Evolutionary conservation across 1,139 yeast genomes (phyloP), one percentile per base, ranked within the genome.

Genomic region (Zygoascus hellenicus): DNA sequence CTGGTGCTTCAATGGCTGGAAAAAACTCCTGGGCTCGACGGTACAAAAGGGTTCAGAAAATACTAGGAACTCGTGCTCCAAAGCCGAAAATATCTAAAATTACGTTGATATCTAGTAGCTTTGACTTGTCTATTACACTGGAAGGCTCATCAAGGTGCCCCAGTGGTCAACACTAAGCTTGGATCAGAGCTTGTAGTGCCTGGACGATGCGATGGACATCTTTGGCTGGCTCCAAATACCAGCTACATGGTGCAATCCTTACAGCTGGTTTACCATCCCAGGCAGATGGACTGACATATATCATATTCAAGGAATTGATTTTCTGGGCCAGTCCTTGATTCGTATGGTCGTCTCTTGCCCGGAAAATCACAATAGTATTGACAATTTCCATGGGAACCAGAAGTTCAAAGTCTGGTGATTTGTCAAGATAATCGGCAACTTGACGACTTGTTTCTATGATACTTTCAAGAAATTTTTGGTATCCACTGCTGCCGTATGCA

Each of bases 191-290:
- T 26, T 46, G 41, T 22, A 53, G 39, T 11, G 56, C 51, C 31
- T 47, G 47, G 14, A 47, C 43, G 13, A 56, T 50, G 11, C 50
- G 40, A 19, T 45, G 14, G 15, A 48, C 52, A 17, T 57, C 60
- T 14, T 29, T 16, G 17, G 47, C 51, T 2, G 43, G 42, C 15
- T 44, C 28, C 26, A 57, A 37, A n/a, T 49, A 47, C 62, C 62
- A 59, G 44, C 57, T 57, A 38, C 58, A 55, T 7, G 59, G 58
- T 2, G 62, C 62, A n/a, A 59, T 47, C 35, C 63, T 47, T 7
- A 54, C 48, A 1, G 63, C 63, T 5, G 54, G 50, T 11, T 22
- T 19, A 26, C 53, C 52, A 10, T 55, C 42, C 59, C 60, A 59
- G 5, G 31, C 46, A 1, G 61, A 55, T 1, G 58, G 58, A 4